Evolutionary conservation across 1,284 basidiomycete genomes (phyloP).

Genomic region (Papiliotrema flavescens): DNA sequence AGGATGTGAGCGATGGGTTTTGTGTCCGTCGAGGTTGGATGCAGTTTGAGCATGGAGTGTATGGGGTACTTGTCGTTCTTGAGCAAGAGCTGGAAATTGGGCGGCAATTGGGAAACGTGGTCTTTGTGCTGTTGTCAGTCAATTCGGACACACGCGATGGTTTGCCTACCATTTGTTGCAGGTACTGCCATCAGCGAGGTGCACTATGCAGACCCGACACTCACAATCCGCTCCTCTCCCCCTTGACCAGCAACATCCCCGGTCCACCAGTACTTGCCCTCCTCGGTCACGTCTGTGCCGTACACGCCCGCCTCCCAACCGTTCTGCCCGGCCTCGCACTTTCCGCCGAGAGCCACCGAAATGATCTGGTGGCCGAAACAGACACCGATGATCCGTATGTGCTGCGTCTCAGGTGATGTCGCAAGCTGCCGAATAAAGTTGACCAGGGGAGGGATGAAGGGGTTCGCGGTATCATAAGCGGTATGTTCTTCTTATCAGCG

Average conservation of each 20-base stretch:
- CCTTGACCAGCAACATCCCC: constrained; percentile 42
- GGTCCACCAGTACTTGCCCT: constrained; percentile 49
- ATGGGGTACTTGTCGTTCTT: constrained; percentile 48
- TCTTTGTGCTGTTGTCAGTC: constrained; percentile 49
- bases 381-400: constrained; percentile 47
- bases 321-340: constrained; percentile 46
- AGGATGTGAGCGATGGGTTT: constrained; percentile 46
- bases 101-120: constrained; percentile 50
- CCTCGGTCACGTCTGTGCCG: constrained; percentile 46
- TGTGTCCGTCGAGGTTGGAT: constrained; percentile 43
- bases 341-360: constrained; percentile 51
- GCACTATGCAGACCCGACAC: constrained; percentile 11
- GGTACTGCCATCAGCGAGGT: constrained; percentile 30
- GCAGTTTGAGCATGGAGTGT: constrained; percentile 52
- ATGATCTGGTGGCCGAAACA: constrained; percentile 57
- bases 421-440: constrained; percentile 33
- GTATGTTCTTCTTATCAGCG: constrained; percentile 33
- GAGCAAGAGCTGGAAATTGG: constrained; percentile 49
- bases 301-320: constrained; percentile 56
- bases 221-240: constrained; percentile 35
- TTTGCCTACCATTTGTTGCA: constrained; percentile 52
- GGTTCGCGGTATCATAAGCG: constrained; percentile 31
- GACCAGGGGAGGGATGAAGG: constrained; percentile 36
- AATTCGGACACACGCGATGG: not conserved
- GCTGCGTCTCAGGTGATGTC: constrained; percentile 20